A percentile compares a stretch with the other conserved stretches of the same genome.
Evolutionary conservation across 2,329 filamentous ascomycete genomes (phyloP).

Genomic region (Diplodia sapinea): DNA sequence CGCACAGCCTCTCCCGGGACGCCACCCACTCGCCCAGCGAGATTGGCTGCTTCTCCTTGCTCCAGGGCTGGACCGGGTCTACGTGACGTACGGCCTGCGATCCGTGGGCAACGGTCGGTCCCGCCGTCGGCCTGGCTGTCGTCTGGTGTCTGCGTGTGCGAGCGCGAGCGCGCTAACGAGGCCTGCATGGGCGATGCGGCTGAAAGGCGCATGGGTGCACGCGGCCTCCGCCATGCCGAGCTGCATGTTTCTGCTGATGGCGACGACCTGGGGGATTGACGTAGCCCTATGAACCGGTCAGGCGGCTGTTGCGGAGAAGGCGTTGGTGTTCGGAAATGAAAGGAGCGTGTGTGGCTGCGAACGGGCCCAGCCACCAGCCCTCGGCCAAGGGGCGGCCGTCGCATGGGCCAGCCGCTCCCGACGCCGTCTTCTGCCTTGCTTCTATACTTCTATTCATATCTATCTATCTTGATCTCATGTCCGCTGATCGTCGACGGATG

Average conservation of each 20-base stretch:
- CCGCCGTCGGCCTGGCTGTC: background rate
- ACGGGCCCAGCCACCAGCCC: background rate
- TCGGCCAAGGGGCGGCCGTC: slow-evolving; percentile 17
- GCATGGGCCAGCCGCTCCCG: slow-evolving; percentile 3
- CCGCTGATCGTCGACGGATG: background rate
- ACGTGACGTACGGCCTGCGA: slow-evolving; percentile 11
- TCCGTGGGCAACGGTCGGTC: slow-evolving; percentile 9
- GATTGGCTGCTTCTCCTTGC: slow-evolving; percentile 25
- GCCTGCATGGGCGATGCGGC: background rate
- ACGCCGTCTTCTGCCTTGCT: background rate
- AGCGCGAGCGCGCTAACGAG: background rate
- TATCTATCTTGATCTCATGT: background rate
- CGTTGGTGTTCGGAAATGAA: slow-evolving; percentile 22
- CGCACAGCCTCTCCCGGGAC: slow-evolving; percentile 21
- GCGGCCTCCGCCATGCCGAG: background rate
- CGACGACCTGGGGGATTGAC: slow-evolving; percentile 23
- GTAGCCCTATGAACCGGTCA: slow-evolving; percentile 6
- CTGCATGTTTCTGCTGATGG: background rate
- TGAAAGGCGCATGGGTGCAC: background rate
- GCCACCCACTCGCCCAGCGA: slow-evolving; percentile 17
- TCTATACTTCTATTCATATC: slow-evolving; percentile 23
- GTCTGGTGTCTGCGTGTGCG: background rate
- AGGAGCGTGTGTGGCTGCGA: slow-evolving; percentile 3
- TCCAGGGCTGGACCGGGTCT: background rate
- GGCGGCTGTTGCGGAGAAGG: slow-evolving; percentile 20